Conservation (phyloP, 2,329 filamentous ascomycete genomes). For the Alternaria ethzedia region DNA sequence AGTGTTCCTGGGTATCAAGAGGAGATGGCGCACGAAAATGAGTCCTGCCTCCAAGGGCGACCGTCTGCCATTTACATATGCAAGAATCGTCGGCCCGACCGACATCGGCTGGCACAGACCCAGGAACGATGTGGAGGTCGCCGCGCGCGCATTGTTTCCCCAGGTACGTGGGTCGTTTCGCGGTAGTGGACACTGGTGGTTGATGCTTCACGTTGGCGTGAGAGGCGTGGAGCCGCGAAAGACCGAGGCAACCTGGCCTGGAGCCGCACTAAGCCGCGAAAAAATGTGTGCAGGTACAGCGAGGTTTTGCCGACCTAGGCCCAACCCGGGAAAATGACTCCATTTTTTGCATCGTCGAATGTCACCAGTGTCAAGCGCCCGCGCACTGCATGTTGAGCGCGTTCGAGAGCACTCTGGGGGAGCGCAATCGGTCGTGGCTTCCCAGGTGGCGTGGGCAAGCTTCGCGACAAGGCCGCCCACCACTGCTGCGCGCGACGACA, state of each 20-base stretch:
- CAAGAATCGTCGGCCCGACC: conserved; percentile 11
- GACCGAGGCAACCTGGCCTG: conserved; percentile 4
- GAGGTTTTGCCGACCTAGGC: conserved; percentile 4
- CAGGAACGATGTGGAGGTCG: conserved; percentile 8
- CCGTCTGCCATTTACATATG: conserved; percentile 7
- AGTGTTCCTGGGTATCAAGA: conserved; percentile 2
- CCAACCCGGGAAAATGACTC: not conserved
- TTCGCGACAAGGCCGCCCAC: not conserved
- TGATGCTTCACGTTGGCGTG: conserved; percentile 5
- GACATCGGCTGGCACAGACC: conserved; percentile 9
- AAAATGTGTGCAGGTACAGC: conserved; percentile 2
- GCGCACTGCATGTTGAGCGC: not conserved
- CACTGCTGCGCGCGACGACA: not conserved
- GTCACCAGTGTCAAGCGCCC: conserved; percentile 6
- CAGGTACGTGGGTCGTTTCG: conserved; percentile 4
- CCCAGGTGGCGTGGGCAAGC: not conserved
- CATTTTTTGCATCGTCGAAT: conserved; percentile 1
- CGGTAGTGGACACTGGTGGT: not conserved
- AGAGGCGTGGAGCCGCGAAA: conserved; percentile 5
- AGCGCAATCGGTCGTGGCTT: not conserved
- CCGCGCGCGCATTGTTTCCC: conserved; percentile 11
- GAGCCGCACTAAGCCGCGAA: conserved; percentile 12
- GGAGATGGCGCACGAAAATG: conserved; percentile 1
- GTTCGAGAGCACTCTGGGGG: conserved; percentile 10
- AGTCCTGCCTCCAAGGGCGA: not conserved